Conservation (phyloP, 1,139 yeast species). For the Pneumocystis murina region DNA sequence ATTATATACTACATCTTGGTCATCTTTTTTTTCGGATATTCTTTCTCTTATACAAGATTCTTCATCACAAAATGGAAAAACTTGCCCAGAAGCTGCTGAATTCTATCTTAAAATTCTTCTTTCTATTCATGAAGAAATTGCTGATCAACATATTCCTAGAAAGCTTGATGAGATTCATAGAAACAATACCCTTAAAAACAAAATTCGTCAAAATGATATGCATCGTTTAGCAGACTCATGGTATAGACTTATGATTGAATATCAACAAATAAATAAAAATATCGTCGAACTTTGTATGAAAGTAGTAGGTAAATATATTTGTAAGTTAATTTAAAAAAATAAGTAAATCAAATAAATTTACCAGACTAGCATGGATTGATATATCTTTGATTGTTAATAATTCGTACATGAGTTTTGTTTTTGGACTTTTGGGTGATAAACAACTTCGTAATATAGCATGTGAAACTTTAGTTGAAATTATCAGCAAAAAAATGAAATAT, state of each 20-base stretch:
- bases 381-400: conserved; percentile 60
- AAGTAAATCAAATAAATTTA: neutral
- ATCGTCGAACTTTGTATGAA: conserved; percentile 46
- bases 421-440: conserved; percentile 37
- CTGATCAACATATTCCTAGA: conserved; percentile 71
- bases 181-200: conserved; percentile 62
- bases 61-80: conserved; percentile 16
- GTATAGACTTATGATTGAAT: conserved; percentile 38
- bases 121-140: conserved; percentile 78
- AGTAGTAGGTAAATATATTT: conserved; percentile 71
- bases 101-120: conserved; percentile 59
- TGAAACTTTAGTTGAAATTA: conserved; percentile 60
- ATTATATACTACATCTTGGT: conserved; percentile 50
- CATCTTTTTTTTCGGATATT: conserved; percentile 54
- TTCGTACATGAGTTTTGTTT: conserved; percentile 46
- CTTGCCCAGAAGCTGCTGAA: conserved; percentile 46
- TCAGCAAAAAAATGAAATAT: conserved; percentile 85
- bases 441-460: conserved; percentile 47
- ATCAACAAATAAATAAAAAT: conserved; percentile 25
- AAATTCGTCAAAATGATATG: conserved; percentile 66
- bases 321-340: conserved; percentile 2
- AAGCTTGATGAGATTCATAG: conserved; percentile 45
- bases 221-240: conserved; percentile 49
- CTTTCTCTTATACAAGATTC: conserved; percentile 25
- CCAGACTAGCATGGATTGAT: conserved; percentile 61